Evolutionary conservation across 495 filamentous ascomycete genomes (phyloP).

Genomic region (Hypoxylon lienhwacheense): DNA sequence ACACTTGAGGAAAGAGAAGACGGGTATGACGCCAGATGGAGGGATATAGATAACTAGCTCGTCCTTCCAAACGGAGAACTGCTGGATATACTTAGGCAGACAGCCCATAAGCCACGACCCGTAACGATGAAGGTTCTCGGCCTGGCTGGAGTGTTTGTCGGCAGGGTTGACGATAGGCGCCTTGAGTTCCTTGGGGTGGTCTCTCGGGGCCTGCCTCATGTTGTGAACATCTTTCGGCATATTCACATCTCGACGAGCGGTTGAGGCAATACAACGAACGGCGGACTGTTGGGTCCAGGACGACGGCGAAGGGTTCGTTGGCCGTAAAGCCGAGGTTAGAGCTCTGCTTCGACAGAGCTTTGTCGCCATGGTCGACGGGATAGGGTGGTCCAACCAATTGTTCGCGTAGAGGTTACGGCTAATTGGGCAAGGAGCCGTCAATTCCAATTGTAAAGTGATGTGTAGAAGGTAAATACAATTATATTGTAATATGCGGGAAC

Average conservation of each 20-base stretch:
- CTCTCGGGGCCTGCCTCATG: constrained; percentile 64
- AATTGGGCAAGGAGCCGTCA: constrained; percentile 38
- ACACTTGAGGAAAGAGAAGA: constrained; percentile 93
- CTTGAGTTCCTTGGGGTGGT: constrained; percentile 59
- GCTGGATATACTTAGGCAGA: constrained; percentile 96
- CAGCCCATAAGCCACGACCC: constrained; percentile 96
- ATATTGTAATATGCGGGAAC: constrained; percentile 21
- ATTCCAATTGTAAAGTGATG: too few species aligned
- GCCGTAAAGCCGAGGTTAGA: constrained; percentile 61
- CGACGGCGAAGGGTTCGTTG: constrained; percentile 48
- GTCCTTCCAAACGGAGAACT: constrained; percentile 99
- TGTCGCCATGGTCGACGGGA: constrained; percentile 63
- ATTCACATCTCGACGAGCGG: constrained; percentile 54
- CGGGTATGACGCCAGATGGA: constrained; percentile 82
- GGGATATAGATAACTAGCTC: constrained; percentile 93
- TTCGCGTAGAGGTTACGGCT: constrained; percentile 36
- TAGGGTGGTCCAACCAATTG: constrained; percentile 47
- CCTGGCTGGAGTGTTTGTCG: constrained; percentile 86
- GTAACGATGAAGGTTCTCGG: constrained; percentile 84
- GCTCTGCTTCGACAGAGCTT: constrained; percentile 66
- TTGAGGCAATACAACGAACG: constrained; percentile 59
- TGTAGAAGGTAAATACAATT: too few species aligned
- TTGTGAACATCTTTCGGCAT: constrained; percentile 65
- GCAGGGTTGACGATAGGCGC: constrained; percentile 85
- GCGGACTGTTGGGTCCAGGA: constrained; percentile 29